A percentile compares a stretch with the other conserved stretches of the same genome.
Evolutionary conservation across 2,329 filamentous ascomycete genomes (phyloP).

Genomic region (Chaetomiaceae sp.): DNA sequence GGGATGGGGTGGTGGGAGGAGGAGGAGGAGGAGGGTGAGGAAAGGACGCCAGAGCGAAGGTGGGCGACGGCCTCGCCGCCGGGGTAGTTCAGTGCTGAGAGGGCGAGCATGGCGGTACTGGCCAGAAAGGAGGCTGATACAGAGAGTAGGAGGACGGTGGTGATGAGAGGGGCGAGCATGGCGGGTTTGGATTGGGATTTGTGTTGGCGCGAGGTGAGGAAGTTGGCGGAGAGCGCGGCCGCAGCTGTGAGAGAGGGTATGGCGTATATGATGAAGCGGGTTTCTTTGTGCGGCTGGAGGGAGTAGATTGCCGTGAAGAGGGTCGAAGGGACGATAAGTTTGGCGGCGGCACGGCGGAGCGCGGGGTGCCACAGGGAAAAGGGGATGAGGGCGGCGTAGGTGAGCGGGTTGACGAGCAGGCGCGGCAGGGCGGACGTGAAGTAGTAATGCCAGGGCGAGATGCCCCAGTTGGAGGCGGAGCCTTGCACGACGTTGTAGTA

Average conservation of each 20-base stretch:
- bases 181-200: constrained; percentile 44
- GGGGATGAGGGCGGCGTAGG: constrained; percentile 49
- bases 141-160: constrained; percentile 51
- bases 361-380: constrained; percentile 45
- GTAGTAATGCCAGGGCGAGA: constrained; percentile 80
- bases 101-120: constrained; percentile 61
- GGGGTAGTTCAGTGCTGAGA: constrained; percentile 89
- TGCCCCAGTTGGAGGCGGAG: constrained; percentile 81
- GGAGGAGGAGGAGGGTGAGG: not conserved
- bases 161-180: constrained; percentile 46
- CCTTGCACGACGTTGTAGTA: constrained; percentile 85
- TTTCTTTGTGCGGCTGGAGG: constrained; percentile 88
- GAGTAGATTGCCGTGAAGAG: constrained; percentile 77
- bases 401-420: constrained; percentile 73
- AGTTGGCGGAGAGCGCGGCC: constrained; percentile 66
- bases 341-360: constrained; percentile 37
- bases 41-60: constrained; percentile 38
- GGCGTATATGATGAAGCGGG: constrained; percentile 87
- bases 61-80: constrained; percentile 70
- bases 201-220: constrained; percentile 58
- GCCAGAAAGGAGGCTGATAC: constrained; percentile 53
- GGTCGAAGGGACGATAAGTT: constrained; percentile 59
- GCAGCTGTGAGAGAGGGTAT: constrained; percentile 74
- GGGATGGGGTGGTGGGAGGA: not conserved
- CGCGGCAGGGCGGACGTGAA: constrained; percentile 75